These are phyloP conservation scores for Sanghuangporus baumii DNA, from an alignment of 1,284 basidiomycete genomes.

Conservation along the genomic window DNA sequence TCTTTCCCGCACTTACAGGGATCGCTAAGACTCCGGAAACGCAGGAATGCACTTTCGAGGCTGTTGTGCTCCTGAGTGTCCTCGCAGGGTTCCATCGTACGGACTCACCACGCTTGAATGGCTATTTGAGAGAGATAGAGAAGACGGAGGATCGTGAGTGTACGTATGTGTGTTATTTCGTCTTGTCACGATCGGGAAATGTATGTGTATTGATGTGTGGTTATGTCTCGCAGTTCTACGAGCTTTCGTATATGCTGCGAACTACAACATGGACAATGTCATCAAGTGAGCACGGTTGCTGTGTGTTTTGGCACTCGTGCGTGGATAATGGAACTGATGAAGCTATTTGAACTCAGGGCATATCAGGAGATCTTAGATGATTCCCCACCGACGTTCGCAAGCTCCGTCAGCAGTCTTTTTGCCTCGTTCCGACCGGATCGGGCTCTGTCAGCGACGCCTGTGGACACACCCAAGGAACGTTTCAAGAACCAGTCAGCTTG, in stretches of 20 bases:
- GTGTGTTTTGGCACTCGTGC: background rate
- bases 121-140: constrained; percentile 48
- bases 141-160: constrained; percentile 33
- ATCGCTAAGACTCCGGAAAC: constrained; percentile 51
- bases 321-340: background rate
- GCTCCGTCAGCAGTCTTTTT: constrained; percentile 44
- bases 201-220: background rate
- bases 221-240: constrained; percentile 37
- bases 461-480: constrained; percentile 41
- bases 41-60: constrained; percentile 52
- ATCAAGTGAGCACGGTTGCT: constrained; percentile 36
- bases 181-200: background rate
- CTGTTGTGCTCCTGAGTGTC: constrained; percentile 47
- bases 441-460: constrained; percentile 39
- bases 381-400: constrained; percentile 41
- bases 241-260: constrained; percentile 50
- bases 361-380: constrained; percentile 54
- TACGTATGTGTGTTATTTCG: background rate
- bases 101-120: constrained; percentile 59
- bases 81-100: constrained; percentile 65
- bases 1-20: constrained; percentile 47
- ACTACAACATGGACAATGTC: constrained; percentile 43
- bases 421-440: constrained; percentile 47
- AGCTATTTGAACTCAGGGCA: constrained; percentile 32
- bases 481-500: background rate